Evolutionary conservation across 345 rosid species (phyloP), one percentile per base, ranked within the genome.

Genomic region (Trapa incisa): DNA sequence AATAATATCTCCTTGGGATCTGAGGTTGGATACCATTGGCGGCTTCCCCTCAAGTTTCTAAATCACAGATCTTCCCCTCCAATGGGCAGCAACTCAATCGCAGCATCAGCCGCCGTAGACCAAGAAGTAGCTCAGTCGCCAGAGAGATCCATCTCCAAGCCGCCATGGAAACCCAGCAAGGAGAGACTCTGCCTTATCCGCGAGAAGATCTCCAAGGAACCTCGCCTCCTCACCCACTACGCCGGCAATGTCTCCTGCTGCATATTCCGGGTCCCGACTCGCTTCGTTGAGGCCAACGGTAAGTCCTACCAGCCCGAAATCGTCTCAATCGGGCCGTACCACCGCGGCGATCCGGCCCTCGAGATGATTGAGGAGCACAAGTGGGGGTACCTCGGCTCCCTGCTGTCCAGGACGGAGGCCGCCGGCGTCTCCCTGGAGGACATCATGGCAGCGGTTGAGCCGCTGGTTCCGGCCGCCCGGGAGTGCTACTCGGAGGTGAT

Each of bases 341-440:
- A 90, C 79, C 74, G 75, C 2, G 86, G 85, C 11, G 57, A 83
- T 48, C 45, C 71, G 0, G 78, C 78, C 1, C 81, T 87, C 35
- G 50, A 64, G 56, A 87, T 90, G 87, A 86, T 90, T 32, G 85
- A 90, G 68, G 92, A 90, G 75, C 97, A 90, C 75, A 90, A 90
- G 65, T 90, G 97, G 92, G 73, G 72, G n/a, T 90, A 87, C 70
- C 67, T 90, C 13, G 80, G 87, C 15, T 64, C 70, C 47, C 70
- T 87, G 33, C 75, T 87, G 42, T 22, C 68, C 3, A 76, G 97
- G 72, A 73, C 78, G 14, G 42, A 60, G 47, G n/a, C 0, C 37
- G 68, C 32, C 37, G 76, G 75, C 0, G 12, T 85, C 39, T 33
- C 50, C 15, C 75, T 90, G 6, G 87, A 82, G 65, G 82, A 80